Evolutionary conservation across 2,329 filamentous ascomycete genomes (phyloP).

Genomic region (Thelonectria blattea): DNA sequence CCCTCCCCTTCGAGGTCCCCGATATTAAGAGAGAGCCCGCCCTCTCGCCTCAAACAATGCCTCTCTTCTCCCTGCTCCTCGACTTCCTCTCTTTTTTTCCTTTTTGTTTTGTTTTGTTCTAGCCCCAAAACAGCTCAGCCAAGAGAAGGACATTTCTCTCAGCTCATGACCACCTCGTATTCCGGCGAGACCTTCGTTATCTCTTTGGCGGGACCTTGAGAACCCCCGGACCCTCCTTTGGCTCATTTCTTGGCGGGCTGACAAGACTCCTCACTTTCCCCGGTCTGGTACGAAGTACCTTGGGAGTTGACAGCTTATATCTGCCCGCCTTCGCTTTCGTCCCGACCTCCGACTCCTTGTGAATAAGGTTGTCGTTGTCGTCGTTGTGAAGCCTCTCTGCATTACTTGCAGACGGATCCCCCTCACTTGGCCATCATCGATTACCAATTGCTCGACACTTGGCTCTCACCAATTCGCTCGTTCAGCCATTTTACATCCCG

Average conservation of each 20-base stretch:
- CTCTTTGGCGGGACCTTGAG: neutral
- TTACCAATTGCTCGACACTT: too few relatives aligned
- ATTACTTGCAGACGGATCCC: too few relatives aligned
- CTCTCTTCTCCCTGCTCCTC: slow-evolving; percentile 1
- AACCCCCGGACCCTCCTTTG: neutral
- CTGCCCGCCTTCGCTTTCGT: neutral
- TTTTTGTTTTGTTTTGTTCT: neutral
- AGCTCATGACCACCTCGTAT: slow-evolving; percentile 11
- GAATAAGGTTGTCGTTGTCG: neutral
- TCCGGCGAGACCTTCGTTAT: slow-evolving; percentile 9
- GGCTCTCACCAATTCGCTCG: neutral
- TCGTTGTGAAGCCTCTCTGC: too few relatives aligned
- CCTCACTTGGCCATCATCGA: neutral
- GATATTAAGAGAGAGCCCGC: neutral
- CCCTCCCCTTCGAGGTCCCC: neutral
- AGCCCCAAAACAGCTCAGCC: slow-evolving; percentile 1
- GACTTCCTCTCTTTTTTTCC: slow-evolving; percentile 4
- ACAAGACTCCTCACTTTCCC: neutral
- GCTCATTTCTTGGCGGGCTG: neutral
- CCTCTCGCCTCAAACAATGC: neutral
- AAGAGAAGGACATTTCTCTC: neutral
- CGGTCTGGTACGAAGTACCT: neutral
- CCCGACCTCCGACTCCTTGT: neutral
- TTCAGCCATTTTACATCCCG: too few relatives aligned
- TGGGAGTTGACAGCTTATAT: neutral